Evolutionary conservation across 1,284 basidiomycete species (phyloP).

Genomic region (Irpex sp.): DNA sequence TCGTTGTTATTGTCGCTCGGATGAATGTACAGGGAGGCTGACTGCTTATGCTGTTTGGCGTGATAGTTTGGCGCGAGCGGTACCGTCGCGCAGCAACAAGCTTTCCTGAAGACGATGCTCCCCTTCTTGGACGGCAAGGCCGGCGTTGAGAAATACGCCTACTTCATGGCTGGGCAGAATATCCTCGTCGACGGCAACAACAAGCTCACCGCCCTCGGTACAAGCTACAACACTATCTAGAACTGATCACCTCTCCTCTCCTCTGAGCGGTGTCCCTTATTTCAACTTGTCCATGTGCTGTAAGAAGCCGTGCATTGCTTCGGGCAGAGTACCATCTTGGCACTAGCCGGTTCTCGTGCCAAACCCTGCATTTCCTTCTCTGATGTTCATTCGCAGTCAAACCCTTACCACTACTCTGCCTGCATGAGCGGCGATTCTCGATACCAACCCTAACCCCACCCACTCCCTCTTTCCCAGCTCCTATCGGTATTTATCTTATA

Average conservation of each 20-base stretch:
- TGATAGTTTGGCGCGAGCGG: conserved; percentile 27
- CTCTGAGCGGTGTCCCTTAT: neutral
- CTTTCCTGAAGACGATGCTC: conserved; percentile 28
- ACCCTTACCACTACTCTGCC: too few species aligned
- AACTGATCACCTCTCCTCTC: neutral
- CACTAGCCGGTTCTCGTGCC: too few species aligned
- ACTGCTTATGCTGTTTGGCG: neutral
- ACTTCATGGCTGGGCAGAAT: conserved; percentile 26
- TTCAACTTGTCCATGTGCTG: neutral
- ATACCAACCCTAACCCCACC: too few species aligned
- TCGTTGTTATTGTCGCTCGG: neutral
- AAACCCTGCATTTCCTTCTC: too few species aligned
- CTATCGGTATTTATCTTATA: too few species aligned
- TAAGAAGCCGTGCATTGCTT: too few species aligned
- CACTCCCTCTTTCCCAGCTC: too few species aligned
- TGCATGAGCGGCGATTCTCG: too few species aligned
- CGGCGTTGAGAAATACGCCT: conserved; percentile 25
- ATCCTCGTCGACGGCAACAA: conserved; percentile 21
- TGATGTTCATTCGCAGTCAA: too few species aligned
- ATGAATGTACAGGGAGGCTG: neutral
- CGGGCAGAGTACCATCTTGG: too few species aligned
- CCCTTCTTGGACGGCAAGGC: conserved; percentile 26
- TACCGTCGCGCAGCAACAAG: conserved; percentile 19
- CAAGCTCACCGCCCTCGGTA: conserved; percentile 12
- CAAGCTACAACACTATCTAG: conserved; percentile 14